Evolutionary conservation across 768 basidiomycete genomes (phyloP).

Genomic region (Calocybe cyanea): DNA sequence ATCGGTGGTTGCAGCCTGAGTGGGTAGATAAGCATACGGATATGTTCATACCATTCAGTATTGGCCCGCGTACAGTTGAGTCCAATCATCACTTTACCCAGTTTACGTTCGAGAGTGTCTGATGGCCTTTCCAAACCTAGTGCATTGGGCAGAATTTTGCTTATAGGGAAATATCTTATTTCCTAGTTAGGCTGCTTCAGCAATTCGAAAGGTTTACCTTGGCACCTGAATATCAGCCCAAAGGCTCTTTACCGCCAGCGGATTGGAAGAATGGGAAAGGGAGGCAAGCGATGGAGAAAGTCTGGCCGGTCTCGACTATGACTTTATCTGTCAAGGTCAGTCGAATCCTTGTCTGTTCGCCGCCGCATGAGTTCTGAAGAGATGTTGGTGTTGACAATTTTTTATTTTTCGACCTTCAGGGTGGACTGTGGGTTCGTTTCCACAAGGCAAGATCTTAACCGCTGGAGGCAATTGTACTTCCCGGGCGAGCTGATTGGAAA

Average conservation of each 20-base stretch:
- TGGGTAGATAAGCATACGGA: slow-evolving; percentile 48
- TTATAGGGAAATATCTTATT: slow-evolving; percentile 69
- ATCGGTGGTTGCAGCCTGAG: slow-evolving; percentile 67
- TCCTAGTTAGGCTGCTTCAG: slow-evolving; percentile 66
- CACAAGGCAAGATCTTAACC: slow-evolving; percentile 22
- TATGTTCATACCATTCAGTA: slow-evolving; percentile 74
- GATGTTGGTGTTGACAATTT: too few relatives aligned
- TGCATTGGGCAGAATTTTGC: slow-evolving; percentile 74
- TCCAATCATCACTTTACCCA: neutral
- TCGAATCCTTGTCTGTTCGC: too few relatives aligned
- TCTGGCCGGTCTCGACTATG: slow-evolving; percentile 62
- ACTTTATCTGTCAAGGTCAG: slow-evolving; percentile 66
- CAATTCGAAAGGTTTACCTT: slow-evolving; percentile 57
- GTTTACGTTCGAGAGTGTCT: too few relatives aligned
- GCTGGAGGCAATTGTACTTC: too few relatives aligned
- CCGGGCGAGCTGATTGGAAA: too few relatives aligned
- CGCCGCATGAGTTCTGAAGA: too few relatives aligned
- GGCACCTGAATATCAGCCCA: slow-evolving; percentile 58
- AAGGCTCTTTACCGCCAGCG: slow-evolving; percentile 54
- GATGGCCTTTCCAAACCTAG: too few relatives aligned
- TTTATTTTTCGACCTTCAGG: slow-evolving; percentile 29
- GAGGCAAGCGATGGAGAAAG: slow-evolving; percentile 51
- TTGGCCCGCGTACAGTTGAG: slow-evolving; percentile 56
- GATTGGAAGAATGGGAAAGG: slow-evolving; percentile 51
- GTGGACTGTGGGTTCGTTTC: slow-evolving; percentile 58